Evolutionary conservation across 2,329 filamentous ascomycete species (phyloP).

Genomic region (Colletotrichum incanum): DNA sequence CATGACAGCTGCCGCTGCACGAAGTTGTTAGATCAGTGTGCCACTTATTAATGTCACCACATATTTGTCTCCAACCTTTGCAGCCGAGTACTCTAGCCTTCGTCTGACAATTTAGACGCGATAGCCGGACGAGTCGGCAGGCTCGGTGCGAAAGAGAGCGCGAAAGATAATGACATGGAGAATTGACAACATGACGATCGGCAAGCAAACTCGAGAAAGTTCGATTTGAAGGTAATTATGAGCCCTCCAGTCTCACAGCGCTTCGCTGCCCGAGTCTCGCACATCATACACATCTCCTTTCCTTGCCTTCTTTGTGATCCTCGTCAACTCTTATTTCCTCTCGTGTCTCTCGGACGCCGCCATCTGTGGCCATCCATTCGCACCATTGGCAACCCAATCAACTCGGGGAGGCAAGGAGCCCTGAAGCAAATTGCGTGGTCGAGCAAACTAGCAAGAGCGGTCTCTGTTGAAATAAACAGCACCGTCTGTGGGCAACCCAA

Average conservation of each 20-base stretch:
- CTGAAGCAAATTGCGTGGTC: constrained; percentile 23
- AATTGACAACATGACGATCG: neutral
- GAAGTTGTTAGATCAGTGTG: neutral
- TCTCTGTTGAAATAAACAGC: constrained; percentile 18
- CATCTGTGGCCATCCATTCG: neutral
- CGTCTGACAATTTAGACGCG: constrained; percentile 13
- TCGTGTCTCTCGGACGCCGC: constrained; percentile 10
- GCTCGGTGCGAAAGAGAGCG: constrained; percentile 10
- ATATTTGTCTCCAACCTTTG: neutral
- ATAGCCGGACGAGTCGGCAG: constrained; percentile 1
- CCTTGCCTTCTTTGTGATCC: neutral
- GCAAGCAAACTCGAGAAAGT: neutral
- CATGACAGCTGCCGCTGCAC: constrained; percentile 15
- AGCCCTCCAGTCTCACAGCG: neutral
- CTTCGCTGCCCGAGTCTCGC: neutral
- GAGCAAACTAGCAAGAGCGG: constrained; percentile 14
- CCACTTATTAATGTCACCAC: neutral
- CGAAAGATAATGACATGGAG: neutral
- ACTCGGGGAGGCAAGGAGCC: constrained; percentile 3
- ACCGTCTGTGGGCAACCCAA: constrained; percentile 21
- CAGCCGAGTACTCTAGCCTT: neutral
- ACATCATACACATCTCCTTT: neutral
- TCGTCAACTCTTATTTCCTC: neutral
- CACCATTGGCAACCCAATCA: constrained; percentile 4
- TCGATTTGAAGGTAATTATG: neutral